A percentile compares a stretch with the other conserved stretches of the same genome.
phyloP scores from a whole-genome alignment of 106 monocot species.

The Hemerocallis citrina region DNA sequence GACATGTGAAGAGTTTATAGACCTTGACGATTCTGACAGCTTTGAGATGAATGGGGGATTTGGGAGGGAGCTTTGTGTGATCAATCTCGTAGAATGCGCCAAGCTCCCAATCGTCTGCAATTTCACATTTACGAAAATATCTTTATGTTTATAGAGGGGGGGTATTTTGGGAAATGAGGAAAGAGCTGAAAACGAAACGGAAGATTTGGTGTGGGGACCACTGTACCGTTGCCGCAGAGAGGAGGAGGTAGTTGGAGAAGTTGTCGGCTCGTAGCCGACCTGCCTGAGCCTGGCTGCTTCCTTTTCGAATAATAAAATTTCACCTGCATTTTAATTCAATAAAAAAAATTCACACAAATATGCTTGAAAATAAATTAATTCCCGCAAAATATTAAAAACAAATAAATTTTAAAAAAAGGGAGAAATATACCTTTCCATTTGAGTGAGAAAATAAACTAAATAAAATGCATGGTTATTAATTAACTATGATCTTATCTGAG shows the following conservation, averaged over 20 bases:
- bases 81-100: conserved; percentile 80
- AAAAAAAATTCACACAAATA: too few relatives aligned
- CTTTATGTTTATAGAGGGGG: not conserved
- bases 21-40: conserved; percentile 68
- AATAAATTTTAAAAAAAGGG: too few relatives aligned
- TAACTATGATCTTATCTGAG: too few relatives aligned
- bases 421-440: too few relatives aligned
- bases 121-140: not conserved
- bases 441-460: too few relatives aligned
- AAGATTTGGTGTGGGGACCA: not conserved
- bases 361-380: too few relatives aligned
- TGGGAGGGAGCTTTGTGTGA: conserved; percentile 66
- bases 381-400: too few relatives aligned
- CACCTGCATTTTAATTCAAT: conserved; percentile 10
- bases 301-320: conserved; percentile 54
- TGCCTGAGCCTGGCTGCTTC: conserved; percentile 11
- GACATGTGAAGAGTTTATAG: not conserved
- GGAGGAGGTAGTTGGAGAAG: conserved; percentile 8
- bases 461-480: too few relatives aligned
- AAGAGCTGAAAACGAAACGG: not conserved
- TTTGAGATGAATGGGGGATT: conserved; percentile 79
- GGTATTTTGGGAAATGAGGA: not conserved
- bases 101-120: conserved; percentile 15
- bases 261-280: conserved; percentile 20
- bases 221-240: conserved; percentile 1